phyloP scores from a whole-genome alignment of 1,284 basidiomycete species.

The Psilocybe mexicana region DNA sequence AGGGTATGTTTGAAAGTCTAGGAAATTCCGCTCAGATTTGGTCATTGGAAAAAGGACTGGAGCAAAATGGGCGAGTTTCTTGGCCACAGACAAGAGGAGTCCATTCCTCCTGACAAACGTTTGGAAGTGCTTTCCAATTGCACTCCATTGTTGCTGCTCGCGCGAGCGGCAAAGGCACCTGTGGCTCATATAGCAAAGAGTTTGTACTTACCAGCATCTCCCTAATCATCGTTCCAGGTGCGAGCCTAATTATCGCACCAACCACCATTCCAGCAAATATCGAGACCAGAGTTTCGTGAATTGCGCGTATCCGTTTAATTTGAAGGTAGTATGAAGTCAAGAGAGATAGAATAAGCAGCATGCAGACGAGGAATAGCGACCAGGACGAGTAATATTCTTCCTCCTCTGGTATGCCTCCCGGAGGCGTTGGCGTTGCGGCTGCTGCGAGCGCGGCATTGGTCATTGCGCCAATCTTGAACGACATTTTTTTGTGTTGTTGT shows the following conservation, averaged over 20 bases:
- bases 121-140: not conserved
- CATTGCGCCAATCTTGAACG: conserved; percentile 31
- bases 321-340: conserved; percentile 98
- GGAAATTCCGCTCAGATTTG: not conserved
- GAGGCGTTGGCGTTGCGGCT: conserved; percentile 22
- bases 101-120: not conserved
- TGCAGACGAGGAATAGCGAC: conserved; percentile 93
- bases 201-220: conserved; percentile 83
- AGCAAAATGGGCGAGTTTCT: not conserved
- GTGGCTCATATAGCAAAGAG: not conserved
- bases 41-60: not conserved
- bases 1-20: conserved; percentile 96
- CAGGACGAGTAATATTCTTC: conserved; percentile 93
- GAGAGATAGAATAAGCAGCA: conserved; percentile 91
- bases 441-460: conserved; percentile 23
- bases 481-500: conserved; percentile 22
- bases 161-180: not conserved
- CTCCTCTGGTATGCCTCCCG: conserved; percentile 55
- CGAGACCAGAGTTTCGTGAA: conserved; percentile 96
- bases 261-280: conserved; percentile 97
- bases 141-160: not conserved
- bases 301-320: conserved; percentile 92
- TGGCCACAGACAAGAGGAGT: not conserved
- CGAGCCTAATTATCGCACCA: conserved; percentile 86
- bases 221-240: conserved; percentile 91